A percentile compares a stretch with the other conserved stretches of the same genome.
These are phyloP conservation scores for Sporothrix globosa DNA, from an alignment of 2,329 filamentous ascomycete species.

Conservation along the genomic window DNA sequence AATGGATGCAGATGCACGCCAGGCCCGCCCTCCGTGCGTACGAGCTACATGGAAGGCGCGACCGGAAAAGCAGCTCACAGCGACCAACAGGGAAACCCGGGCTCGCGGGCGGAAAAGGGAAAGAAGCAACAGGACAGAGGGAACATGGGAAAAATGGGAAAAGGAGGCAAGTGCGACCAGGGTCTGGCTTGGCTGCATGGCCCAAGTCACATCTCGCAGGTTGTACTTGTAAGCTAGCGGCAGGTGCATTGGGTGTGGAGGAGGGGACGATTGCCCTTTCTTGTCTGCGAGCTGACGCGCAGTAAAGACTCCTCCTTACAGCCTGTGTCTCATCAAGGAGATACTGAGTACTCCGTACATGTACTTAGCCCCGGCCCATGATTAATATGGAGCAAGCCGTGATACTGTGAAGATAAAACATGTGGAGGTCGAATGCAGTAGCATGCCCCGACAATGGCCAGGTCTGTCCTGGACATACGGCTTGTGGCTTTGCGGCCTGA, in stretches of 20 bases:
- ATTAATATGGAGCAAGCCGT: slow-evolving; percentile 16
- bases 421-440: background rate
- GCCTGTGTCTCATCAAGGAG: slow-evolving; percentile 3
- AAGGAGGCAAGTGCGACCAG: slow-evolving; percentile 23
- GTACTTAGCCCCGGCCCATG: background rate
- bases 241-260: slow-evolving; percentile 25
- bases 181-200: slow-evolving; percentile 29
- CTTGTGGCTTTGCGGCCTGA: slow-evolving; percentile 20
- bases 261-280: slow-evolving; percentile 14
- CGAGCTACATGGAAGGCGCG: background rate
- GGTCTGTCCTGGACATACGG: background rate
- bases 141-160: background rate
- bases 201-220: slow-evolving; percentile 28
- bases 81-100: slow-evolving; percentile 1
- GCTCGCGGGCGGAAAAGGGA: background rate
- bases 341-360: background rate
- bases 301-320: background rate
- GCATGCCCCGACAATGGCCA: background rate
- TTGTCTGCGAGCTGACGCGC: slow-evolving; percentile 27
- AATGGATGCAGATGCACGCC: background rate
- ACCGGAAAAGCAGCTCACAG: slow-evolving; percentile 8
- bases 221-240: slow-evolving; percentile 20
- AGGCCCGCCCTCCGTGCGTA: background rate
- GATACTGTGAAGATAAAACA: slow-evolving; percentile 13
- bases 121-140: background rate